Percentiles rank a stretch among this genome's conserved stretches.
These are phyloP conservation scores for Diophrys appendiculata DNA, from an alignment of 73 alveolate genomes.

Conservation along the genomic window DNA sequence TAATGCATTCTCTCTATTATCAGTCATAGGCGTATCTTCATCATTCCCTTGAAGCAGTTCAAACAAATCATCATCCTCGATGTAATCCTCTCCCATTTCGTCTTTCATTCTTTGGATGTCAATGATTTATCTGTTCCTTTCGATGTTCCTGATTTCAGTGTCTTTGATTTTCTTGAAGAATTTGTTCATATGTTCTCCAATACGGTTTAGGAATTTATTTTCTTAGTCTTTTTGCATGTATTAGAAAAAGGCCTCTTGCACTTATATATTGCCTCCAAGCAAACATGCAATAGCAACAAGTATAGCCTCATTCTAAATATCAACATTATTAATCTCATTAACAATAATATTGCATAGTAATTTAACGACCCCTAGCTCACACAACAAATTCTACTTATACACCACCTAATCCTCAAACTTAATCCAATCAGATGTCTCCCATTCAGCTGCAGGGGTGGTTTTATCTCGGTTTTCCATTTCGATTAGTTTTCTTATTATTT, in stretches of 20 bases:
- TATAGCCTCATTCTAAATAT: conserved; percentile 55
- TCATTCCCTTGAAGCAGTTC: not conserved
- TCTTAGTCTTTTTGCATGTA: conserved; percentile 46
- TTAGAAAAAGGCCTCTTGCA: conserved; percentile 41
- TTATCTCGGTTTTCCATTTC: conserved; percentile 33
- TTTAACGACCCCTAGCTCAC: conserved; percentile 24
- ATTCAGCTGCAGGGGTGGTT: conserved; percentile 38
- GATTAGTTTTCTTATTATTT: conserved; percentile 24
- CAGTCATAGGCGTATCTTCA: not conserved
- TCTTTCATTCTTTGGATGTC: conserved; percentile 4
- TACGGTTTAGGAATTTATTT: conserved; percentile 36
- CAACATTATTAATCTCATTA: conserved; percentile 6
- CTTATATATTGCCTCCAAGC: conserved; percentile 60
- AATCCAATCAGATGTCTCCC: conserved; percentile 59
- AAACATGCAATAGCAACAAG: conserved; percentile 62
- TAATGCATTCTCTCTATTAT: not conserved
- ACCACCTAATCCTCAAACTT: conserved; percentile 40
- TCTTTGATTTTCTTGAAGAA: conserved; percentile 36
- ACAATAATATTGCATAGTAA: conserved; percentile 36
- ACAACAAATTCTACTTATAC: conserved; percentile 32
- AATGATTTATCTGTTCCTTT: conserved; percentile 10
- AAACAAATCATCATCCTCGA: not conserved
- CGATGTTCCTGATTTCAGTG: conserved; percentile 30
- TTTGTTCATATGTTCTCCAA: conserved; percentile 31
- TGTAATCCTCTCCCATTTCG: not conserved